Evolutionary conservation across 306 rosid species (phyloP).

Genomic region (Pueraria montana): DNA sequence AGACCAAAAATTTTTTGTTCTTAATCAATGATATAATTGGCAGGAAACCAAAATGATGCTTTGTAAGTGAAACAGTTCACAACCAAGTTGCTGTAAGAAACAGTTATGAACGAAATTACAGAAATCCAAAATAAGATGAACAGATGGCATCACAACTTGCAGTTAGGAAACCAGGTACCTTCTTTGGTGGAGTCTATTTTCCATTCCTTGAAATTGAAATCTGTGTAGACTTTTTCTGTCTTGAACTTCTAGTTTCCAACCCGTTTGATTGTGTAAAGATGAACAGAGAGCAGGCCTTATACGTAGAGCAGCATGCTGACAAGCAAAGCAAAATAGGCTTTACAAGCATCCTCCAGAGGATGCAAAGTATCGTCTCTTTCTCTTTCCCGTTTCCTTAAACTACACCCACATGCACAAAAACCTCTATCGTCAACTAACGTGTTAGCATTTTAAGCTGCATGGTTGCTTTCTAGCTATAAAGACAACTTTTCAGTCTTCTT

Average conservation of each 20-base stretch:
- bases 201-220: conserved; percentile 40
- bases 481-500: background rate
- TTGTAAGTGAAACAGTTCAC: background rate
- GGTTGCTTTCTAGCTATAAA: conserved; percentile 10
- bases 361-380: conserved; percentile 60
- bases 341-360: conserved; percentile 54
- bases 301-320: conserved; percentile 45
- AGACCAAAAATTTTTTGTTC: background rate
- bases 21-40: background rate
- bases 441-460: conserved; percentile 32
- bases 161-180: conserved; percentile 44
- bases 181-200: conserved; percentile 47
- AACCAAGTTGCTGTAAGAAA: background rate
- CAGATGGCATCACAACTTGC: background rate
- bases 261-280: conserved; percentile 36
- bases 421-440: conserved; percentile 48
- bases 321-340: conserved; percentile 58
- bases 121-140: conserved; percentile 8
- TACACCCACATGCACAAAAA: conserved; percentile 42
- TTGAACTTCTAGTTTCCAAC: conserved; percentile 8
- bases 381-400: background rate
- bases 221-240: conserved; percentile 19
- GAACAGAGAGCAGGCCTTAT: conserved; percentile 13
- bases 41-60: conserved; percentile 1
- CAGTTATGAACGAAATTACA: background rate